Percentiles rank a stretch among this genome's conserved stretches.
Evolutionary conservation across 495 filamentous ascomycete species (phyloP).

Genomic region (Hypoxylon fragiforme): DNA sequence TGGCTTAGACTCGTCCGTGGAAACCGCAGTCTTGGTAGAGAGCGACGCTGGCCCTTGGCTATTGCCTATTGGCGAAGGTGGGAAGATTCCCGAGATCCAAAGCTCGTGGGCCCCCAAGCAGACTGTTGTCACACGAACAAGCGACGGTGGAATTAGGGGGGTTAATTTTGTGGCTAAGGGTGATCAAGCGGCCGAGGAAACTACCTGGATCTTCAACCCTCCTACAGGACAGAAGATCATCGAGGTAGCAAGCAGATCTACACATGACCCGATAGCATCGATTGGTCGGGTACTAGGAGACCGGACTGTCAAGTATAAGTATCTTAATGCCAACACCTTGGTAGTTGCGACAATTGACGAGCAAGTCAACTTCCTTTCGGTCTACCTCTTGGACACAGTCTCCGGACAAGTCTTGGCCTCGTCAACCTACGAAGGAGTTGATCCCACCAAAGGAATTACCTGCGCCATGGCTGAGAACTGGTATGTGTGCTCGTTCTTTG

Average conservation of each 20-base stretch:
- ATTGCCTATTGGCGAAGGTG: slow-evolving; percentile 51
- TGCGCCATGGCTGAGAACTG: slow-evolving; percentile 90
- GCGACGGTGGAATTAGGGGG: slow-evolving; percentile 64
- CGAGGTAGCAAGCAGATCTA: slow-evolving; percentile 64
- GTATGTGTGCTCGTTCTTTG: slow-evolving; percentile 89
- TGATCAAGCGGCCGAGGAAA: slow-evolving; percentile 49
- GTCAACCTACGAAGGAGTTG: slow-evolving; percentile 70
- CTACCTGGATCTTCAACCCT: slow-evolving; percentile 77
- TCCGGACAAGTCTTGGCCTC: slow-evolving; percentile 79
- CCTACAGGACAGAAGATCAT: slow-evolving; percentile 67
- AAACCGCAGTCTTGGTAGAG: slow-evolving; percentile 55
- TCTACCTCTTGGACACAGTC: slow-evolving; percentile 85
- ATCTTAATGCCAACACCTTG: slow-evolving; percentile 85
- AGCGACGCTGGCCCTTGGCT: slow-evolving; percentile 53
- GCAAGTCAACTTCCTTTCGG: slow-evolving; percentile 56
- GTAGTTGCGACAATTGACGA: slow-evolving; percentile 73
- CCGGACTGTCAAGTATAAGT: slow-evolving; percentile 94
- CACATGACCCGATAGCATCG: slow-evolving; percentile 87
- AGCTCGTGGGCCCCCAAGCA: slow-evolving; percentile 47
- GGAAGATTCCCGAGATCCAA: slow-evolving; percentile 47
- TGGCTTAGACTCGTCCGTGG: slow-evolving; percentile 43
- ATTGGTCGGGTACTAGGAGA: slow-evolving; percentile 93
- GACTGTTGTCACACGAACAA: slow-evolving; percentile 63
- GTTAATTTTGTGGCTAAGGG: slow-evolving; percentile 51
- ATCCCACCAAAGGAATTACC: slow-evolving; percentile 71